These are phyloP conservation scores for Raddia distichophylla DNA, from an alignment of 176 grass and related monocot species.

Conservation along the genomic window DNA sequence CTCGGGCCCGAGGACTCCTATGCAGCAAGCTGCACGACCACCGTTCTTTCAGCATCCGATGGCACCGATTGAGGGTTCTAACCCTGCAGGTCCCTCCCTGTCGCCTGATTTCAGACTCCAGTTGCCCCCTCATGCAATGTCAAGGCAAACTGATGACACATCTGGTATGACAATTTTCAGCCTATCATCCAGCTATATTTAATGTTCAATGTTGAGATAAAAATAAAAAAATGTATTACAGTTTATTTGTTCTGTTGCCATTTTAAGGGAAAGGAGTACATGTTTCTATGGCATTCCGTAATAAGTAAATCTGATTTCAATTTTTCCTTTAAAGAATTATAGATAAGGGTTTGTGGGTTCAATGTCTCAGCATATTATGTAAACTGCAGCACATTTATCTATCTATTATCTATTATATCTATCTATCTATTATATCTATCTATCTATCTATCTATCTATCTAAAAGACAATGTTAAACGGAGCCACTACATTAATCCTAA, in stretches of 20 bases:
- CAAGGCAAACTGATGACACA: constrained; percentile 49
- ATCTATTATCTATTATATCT: too few relatives aligned
- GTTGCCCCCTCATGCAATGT: constrained; percentile 59
- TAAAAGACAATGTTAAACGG: too few relatives aligned
- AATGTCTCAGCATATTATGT: neutral
- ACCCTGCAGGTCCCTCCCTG: constrained; percentile 48
- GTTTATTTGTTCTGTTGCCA: neutral
- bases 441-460: too few relatives aligned
- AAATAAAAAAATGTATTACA: neutral
- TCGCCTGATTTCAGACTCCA: constrained; percentile 74
- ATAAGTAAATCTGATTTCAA: neutral
- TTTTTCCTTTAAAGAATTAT: neutral
- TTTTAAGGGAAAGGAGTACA: neutral
- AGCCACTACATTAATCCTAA: too few relatives aligned
- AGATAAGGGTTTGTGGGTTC: neutral
- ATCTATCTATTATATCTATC: neutral
- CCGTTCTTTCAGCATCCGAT: constrained; percentile 52
- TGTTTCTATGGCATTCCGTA: neutral
- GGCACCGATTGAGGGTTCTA: constrained; percentile 51
- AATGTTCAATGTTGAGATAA: neutral
- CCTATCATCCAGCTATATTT: neutral
- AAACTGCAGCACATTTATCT: neutral
- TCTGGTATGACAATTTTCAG: constrained; percentile 44
- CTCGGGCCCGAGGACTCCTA: constrained; percentile 41
- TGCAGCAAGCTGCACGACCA: constrained; percentile 45